Base-by-base conservation (phyloP, 352 stramenopile species). In the Globisporangium megalacanthum region DNA sequence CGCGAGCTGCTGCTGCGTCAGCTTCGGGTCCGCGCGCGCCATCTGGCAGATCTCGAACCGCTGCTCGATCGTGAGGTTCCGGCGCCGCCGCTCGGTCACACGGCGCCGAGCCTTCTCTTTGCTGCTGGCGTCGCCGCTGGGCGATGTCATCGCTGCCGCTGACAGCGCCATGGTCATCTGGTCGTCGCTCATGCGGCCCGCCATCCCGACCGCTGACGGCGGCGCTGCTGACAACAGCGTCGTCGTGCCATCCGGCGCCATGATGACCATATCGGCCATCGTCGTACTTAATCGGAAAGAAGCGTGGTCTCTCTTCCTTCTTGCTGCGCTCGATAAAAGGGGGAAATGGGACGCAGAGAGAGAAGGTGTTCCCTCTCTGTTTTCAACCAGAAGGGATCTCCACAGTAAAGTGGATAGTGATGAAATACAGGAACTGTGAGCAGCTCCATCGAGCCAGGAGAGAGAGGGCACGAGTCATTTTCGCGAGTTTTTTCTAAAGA, bases 11-110 rank as follows among this genome's bases (percentile, higher is more conserved):
- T 77, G 72, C 68, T 93, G 83, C 57, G 83, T 88, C 6, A 66
- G 69, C 63, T 82, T 91, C 48, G 83, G 83, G 61, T 86, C 76
- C 62, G 79, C 76, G 61, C 78, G 76, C 55, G 74, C 70, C 55
- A 89, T 79, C 42, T 89, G 64, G 55, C 83, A 93, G 64, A 93
- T 91, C 41, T 83, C 63, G 0, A 79, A 81, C 69, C 89, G 89
- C 68, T 93, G 83, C 60, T 89, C 78, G 63, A 89, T 79, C 60
- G 83, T 93, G 39, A 93, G 75, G 70, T 93, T 93, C 25, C 48
- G 52, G 11, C 58, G 58, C 29, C 36, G 57, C 3, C 50, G 33
- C 29, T 55, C 50, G 2, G 19, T 13, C 6, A 8, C 19, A 6
- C 50, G 50, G 0, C 50, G 50, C 19, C 33, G 50, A 13, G 50